Base-by-base conservation (phyloP, 2,329 filamentous ascomycete species). In the Phaeosphaeria sp. region DNA sequence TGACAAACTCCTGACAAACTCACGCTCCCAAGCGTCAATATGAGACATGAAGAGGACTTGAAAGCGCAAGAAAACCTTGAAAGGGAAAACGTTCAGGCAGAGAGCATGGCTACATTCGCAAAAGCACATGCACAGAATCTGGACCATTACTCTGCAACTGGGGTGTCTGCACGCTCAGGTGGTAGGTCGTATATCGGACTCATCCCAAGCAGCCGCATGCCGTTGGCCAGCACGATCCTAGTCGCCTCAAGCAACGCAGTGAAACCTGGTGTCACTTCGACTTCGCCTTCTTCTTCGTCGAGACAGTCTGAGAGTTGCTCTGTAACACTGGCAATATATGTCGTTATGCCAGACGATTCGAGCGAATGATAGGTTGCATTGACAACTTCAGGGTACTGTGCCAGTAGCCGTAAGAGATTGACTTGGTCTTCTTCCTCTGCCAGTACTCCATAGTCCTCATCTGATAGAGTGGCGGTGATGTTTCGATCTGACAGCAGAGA, bases 301-400 rank as follows among this genome's bases (percentile, higher is more conserved):
- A 76, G 55, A 52, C 65, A 71, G 11, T 66, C 60, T 1, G 60
- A 49, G 23, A 77, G 55, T 33, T 72, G 69, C 33, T 69, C 64
- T 22, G 60, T 65, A 25, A 76, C 58, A 27, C 54, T 68, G 11
- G 59, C 48, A n/a, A 77, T 58, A 52, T 74, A 77, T 10, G 59
- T 57, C 15, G 72, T 60, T 7, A 77, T 64, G 15, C 56, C 59
- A 20, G 71, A 63, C 11, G 72, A 65, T 44, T 77, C 72, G 4
- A 73, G 62, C 1, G 67, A 67, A 10, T 67, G 62, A 36, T 69
- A 72, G 0, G 66, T 63, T 15, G 65, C 55, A 18, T 68, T 63
- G 3, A 66, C 60, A 7, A 74, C 65, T 27, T 76, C 72, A 0
- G 72, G 71, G 51, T 73, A 76, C 48, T 76, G 72, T 0, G 63